Conservation (phyloP, 257 asterid species). For the Nicotiana otophora region DNA sequence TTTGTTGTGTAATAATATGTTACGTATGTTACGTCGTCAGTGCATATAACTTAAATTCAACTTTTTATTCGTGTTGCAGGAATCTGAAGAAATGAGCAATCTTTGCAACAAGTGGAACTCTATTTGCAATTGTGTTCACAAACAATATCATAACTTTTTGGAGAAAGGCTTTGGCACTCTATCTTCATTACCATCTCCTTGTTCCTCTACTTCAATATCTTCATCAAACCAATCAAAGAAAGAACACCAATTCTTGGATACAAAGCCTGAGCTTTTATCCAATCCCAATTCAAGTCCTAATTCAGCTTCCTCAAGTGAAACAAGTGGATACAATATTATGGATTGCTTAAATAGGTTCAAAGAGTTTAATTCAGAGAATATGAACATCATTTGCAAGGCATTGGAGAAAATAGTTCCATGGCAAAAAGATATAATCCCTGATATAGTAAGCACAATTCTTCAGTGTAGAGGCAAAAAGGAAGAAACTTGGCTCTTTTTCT, state of each 20-base stretch:
- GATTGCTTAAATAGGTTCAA: slow-evolving; percentile 27
- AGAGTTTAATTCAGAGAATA: slow-evolving; percentile 32
- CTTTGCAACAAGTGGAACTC: slow-evolving; percentile 55
- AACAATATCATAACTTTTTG: slow-evolving; percentile 29
- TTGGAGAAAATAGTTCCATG: slow-evolving; percentile 54
- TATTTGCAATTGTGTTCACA: slow-evolving; percentile 48
- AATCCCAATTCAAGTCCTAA: slow-evolving; percentile 94
- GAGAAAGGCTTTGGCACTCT: slow-evolving; percentile 36
- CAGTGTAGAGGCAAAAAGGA: slow-evolving; percentile 34
- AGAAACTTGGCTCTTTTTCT: slow-evolving; percentile 63
- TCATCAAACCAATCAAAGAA: slow-evolving; percentile 30
- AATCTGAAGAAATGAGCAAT: slow-evolving; percentile 25
- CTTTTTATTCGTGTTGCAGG: slow-evolving; percentile 22
- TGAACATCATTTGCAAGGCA: slow-evolving; percentile 35
- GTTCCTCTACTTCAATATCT: slow-evolving; percentile 64
- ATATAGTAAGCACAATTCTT: slow-evolving; percentile 43
- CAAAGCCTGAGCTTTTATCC: slow-evolving; percentile 63
- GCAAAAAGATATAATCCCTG: slow-evolving; percentile 45
- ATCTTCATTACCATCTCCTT: slow-evolving; percentile 45
- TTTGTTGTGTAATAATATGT: not conserved
- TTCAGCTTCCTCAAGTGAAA: slow-evolving; percentile 91
- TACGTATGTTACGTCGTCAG: not conserved
- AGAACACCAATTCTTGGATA: slow-evolving; percentile 36
- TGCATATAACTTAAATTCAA: not conserved
- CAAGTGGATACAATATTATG: slow-evolving; percentile 36